Base-by-base conservation (phyloP, 371 early-diverging fungal genomes). In the Mucor ambiguus region DNA sequence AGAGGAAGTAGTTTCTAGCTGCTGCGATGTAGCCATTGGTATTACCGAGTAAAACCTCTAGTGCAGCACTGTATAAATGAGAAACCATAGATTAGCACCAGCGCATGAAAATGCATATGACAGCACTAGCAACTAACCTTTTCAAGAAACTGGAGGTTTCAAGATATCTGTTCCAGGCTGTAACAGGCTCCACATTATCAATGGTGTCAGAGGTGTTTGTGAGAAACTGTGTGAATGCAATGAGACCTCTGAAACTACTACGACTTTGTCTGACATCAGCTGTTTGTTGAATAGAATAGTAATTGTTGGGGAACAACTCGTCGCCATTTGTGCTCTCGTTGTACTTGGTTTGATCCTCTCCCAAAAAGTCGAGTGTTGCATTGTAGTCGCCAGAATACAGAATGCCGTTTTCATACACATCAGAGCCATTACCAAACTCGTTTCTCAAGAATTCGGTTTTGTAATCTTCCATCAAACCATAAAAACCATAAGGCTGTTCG, bases 161-260 rank as follows among this genome's bases (percentile, higher is more conserved):
- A 28, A 52, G 24, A 28, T 24, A 18, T 78, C 58, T 78, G 75
- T 76, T 37, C 52, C 28, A 52, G 24, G 52, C 12, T 28, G 3
- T 28, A 28, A 52, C 52, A 52, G 52, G 28, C 16, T 52, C 28
- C 28, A 52, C 28, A 28, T 48, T 52, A 1, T 66, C 60, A 2
- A 63, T 61, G 8, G 64, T 33, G 8, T 61, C 22, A 0, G 55
- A 48, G 14, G 52, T 56, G 2, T 43, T n/a, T 4, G 68, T 66
- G 20, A 78, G 56, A 55, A 74, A 78, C 22, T 65, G 64, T n/a
- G 78, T 74, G 55, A 81, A 56, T 12, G 74, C 66, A 26, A 68
- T 65, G n/a, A 78, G 38, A 6, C 58, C 55, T 22, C 57, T 38
- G 33, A 52, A 70, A 24, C 35, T 61, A 52, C 5, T 14, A 29